Evolutionary conservation across 2,329 filamentous ascomycete species (phyloP), one percentile per base, ranked within the genome.

Genomic region (Ceratocystis diversiconidia): DNA sequence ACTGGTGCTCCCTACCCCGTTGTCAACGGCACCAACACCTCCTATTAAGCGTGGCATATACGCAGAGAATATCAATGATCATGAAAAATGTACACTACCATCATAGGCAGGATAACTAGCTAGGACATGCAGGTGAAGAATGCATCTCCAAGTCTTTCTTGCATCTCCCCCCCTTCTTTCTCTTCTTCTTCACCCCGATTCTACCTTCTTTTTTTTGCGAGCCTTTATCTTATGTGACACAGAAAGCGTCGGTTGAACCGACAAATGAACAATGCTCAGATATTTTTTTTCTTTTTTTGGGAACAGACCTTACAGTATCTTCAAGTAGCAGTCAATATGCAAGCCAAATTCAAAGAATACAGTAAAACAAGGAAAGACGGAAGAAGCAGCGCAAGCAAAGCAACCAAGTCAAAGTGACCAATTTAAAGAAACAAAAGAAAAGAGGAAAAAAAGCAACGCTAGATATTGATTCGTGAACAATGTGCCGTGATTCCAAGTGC

Each of bases 1-100:
- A 30, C 52, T 30, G 52, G 52, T 28, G 52, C 52, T 30, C 52
- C 78, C 69, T 78, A 74, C 74, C 78, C 78, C 62, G 72, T 71
- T 69, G 70, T 68, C 69, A 76, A 76, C 73, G 73, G 72, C 67
- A 75, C 76, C 62, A 68, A 68, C 66, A 68, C 74, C 60, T n/a
- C 17, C 8, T 68, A 71, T 68, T 74, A 74, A 62, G 71, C 22
- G 46, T 22, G 48, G 32, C 12, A 10, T 10, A 30, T 30, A 12
- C 2, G 52, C 22, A 12, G 22, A 30, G 22, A 12, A 28, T 5
- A 8, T 17, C 22, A 5, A 57, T 57, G 22, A 30, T 17, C 5
- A 22, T 57, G 52, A 57, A 28, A 28, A 60, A 55, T 65, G 19
- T 44, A 55, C 25, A 63, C 28, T 46, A 25, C 7, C 8, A 17